These are phyloP conservation scores for Lachancea meyersii DNA, from an alignment of 805 yeast genomes.

Conservation along the genomic window DNA sequence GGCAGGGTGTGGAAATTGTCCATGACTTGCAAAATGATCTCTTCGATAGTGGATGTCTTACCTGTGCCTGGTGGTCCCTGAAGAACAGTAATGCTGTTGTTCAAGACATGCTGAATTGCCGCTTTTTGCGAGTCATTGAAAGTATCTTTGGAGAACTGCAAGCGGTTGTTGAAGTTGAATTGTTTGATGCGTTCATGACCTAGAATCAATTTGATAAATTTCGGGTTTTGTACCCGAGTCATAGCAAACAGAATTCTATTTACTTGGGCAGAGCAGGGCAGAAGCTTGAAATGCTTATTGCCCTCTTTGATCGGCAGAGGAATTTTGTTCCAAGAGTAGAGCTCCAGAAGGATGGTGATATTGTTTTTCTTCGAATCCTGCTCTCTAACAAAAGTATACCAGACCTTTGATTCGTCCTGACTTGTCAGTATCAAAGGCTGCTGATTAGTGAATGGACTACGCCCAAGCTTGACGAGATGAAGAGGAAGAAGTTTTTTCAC, in stretches of 20 bases:
- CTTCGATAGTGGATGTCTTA: constrained; percentile 66
- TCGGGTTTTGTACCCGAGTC: constrained; percentile 48
- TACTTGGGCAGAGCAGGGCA: constrained; percentile 60
- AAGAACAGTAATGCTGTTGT: constrained; percentile 47
- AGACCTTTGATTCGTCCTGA: constrained; percentile 44
- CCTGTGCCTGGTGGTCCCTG: constrained; percentile 87
- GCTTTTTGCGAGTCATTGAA: constrained; percentile 55
- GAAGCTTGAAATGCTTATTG: constrained; percentile 36
- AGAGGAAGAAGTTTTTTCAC: constrained; percentile 46
- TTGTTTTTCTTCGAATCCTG: constrained; percentile 30
- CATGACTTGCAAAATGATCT: constrained; percentile 50
- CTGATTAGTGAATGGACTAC: constrained; percentile 51
- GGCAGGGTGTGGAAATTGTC: constrained; percentile 53
- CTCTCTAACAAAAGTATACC: constrained; percentile 55
- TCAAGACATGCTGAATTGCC: constrained; percentile 47
- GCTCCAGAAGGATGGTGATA: constrained; percentile 40
- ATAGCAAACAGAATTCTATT: constrained; percentile 61
- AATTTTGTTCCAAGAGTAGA: constrained; percentile 53
- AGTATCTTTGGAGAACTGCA: constrained; percentile 43
- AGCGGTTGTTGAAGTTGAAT: constrained; percentile 49
- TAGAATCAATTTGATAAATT: constrained; percentile 46
- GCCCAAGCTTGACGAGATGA: constrained; percentile 47
- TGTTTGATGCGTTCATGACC: constrained; percentile 52
- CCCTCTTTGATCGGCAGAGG: constrained; percentile 40
- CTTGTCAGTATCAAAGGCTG: constrained; percentile 52